Conservation (phyloP, 768 basidiomycete genomes). For the Suillus bovinus region DNA sequence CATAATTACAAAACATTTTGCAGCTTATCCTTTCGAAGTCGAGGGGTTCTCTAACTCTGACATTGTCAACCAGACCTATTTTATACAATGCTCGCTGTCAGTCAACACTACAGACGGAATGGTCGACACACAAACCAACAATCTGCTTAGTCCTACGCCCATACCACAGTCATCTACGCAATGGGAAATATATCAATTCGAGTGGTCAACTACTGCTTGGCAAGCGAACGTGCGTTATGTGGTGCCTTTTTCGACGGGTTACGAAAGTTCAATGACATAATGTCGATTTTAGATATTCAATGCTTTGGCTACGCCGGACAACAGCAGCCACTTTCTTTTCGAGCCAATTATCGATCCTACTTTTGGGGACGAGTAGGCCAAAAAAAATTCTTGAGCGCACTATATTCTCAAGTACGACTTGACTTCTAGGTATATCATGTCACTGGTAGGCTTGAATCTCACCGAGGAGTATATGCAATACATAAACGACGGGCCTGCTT, state of each 20-base stretch:
- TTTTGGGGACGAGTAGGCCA: no score
- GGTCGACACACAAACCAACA: not conserved
- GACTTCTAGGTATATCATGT: no score
- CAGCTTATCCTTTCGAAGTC: not conserved
- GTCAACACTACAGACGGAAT: not conserved
- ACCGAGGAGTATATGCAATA: no score
- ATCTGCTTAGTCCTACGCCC: not conserved
- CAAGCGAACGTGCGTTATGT: not conserved
- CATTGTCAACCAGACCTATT: not conserved
- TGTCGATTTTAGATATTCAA: not conserved
- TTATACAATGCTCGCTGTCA: not conserved
- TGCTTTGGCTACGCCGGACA: not conserved
- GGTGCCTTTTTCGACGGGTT: no score
- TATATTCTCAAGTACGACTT: no score
- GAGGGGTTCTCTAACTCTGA: no score
- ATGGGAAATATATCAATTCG: not conserved
- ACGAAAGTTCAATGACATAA: not conserved
- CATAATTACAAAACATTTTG: not conserved
- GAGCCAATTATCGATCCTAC: no score
- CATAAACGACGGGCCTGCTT: no score
- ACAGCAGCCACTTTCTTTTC: no score
- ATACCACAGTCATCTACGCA: not conserved
- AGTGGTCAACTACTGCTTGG: not conserved
- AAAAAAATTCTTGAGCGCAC: no score
- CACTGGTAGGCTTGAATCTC: no score